phyloP scores from a whole-genome alignment of 179 eudicot species.

The Corrigiola litoralis region DNA sequence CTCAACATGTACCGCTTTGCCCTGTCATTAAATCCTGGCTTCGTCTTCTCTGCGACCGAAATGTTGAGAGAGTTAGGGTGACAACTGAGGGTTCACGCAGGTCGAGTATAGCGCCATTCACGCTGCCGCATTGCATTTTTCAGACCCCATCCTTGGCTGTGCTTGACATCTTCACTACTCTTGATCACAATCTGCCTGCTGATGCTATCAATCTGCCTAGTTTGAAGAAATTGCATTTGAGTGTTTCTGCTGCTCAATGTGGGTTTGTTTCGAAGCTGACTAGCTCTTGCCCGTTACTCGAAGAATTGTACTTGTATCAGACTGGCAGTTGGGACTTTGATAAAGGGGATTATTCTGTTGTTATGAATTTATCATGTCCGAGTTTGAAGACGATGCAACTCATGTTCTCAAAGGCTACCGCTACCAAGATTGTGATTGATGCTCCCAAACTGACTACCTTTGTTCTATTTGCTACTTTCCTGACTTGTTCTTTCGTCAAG shows the following conservation, averaged over 20 bases:
- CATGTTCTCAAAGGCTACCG: neutral
- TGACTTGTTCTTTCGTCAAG: neutral
- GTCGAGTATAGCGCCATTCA: neutral
- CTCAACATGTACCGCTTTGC: neutral
- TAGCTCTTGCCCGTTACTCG: neutral
- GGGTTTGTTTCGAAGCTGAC: neutral
- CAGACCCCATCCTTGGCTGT: neutral
- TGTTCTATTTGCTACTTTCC: neutral
- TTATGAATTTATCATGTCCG: neutral
- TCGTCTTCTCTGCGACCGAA: neutral
- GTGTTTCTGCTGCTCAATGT: neutral
- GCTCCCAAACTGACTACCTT: neutral
- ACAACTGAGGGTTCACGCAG: neutral
- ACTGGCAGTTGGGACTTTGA: neutral
- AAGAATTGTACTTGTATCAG: neutral
- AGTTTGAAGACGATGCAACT: neutral
- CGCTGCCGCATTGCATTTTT: neutral
- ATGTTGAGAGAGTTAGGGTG: neutral
- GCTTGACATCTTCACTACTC: neutral
- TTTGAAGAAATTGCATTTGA: neutral
- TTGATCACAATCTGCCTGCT: neutral
- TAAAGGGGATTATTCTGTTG: neutral
- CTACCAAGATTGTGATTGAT: neutral
- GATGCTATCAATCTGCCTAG: neutral
- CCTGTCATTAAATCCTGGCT: neutral